Evolutionary conservation across 176 grass and related monocot species (phyloP), one percentile per base, ranked within the genome.

Genomic region (Triticum monococcum): DNA sequence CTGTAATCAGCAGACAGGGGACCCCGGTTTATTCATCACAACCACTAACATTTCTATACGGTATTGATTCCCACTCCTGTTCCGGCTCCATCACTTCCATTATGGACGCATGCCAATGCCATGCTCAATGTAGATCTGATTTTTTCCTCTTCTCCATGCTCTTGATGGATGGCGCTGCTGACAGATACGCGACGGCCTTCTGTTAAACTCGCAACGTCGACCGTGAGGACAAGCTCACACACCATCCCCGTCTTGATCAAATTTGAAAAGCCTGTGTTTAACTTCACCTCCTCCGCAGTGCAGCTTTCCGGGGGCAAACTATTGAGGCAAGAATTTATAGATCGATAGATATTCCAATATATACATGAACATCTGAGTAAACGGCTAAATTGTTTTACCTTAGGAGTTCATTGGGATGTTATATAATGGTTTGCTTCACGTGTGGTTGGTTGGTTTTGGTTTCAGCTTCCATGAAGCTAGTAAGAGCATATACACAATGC

Each of bases 241-340:
- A 79, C 72, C 83, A 91, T 98, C 79, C 88, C 82, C 5, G 79
- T 98, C 13, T n/a, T 98, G 50, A 84, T 98, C 41, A 92, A 91
- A 87, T 98, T 98, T 82, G 84, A 81, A 71, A 98, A 98, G 88
- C 92, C 96, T 7, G 88, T 98, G 40, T 98, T 98, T 87, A 91
- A 92, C 65, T 94, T 98, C 82, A 98, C 85, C 32, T 94, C 92
- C 68, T 98, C 93, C 8, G 86, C 92, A 16, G 76, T 98, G 78
- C 82, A 64, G 33, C 45, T 98, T 89, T 85, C 72, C 4, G 96
- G 96, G 38, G 96, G 92, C 35, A 84, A 85, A 20, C 26, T 96
- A 22, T 12, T 92, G 38, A 98, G 96, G 96, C 80, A 96, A 93
- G 91, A 66, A 36, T 32, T 2, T 14, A 22, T 40, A 20, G 1